Conservation (phyloP, 805 yeast species). For the Candida vartiovaarae region DNA sequence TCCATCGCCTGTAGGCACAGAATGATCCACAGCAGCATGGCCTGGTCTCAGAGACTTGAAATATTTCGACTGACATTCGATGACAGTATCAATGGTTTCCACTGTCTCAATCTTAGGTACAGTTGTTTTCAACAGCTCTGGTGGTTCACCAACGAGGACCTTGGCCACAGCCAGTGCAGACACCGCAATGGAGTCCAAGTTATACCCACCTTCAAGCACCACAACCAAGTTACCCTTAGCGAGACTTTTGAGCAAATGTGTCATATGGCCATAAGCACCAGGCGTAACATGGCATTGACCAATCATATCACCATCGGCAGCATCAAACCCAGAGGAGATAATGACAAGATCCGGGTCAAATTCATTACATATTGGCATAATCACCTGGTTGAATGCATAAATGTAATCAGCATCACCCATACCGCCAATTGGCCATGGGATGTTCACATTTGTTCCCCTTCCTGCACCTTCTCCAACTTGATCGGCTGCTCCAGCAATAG, state of each 20-base stretch:
- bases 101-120: constrained; percentile 74
- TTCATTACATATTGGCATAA: constrained; percentile 84
- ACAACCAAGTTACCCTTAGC: constrained; percentile 88
- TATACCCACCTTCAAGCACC: constrained; percentile 94
- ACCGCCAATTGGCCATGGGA: constrained; percentile 91
- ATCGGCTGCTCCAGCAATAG: constrained; percentile 73
- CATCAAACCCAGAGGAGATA: constrained; percentile 94
- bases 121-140: constrained; percentile 60
- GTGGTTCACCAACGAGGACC: constrained; percentile 91
- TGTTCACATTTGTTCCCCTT: constrained; percentile 79
- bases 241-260: constrained; percentile 78
- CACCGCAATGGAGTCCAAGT: constrained; percentile 80
- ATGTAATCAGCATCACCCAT: constrained; percentile 94
- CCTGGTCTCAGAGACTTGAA: constrained; percentile 86
- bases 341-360: constrained; percentile 90
- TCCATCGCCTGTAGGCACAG: constrained; percentile 26
- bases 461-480: constrained; percentile 84
- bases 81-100: constrained; percentile 74
- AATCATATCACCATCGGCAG: constrained; percentile 96
- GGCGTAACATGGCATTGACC: constrained; percentile 97
- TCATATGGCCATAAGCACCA: constrained; percentile 94
- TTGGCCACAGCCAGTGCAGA: constrained; percentile 91
- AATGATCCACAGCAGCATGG: constrained; percentile 30
- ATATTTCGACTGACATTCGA: constrained; percentile 70
- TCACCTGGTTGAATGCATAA: constrained; percentile 78